phyloP scores from a whole-genome alignment of 1,139 yeast species.

The Yamadazyma triangularis region DNA sequence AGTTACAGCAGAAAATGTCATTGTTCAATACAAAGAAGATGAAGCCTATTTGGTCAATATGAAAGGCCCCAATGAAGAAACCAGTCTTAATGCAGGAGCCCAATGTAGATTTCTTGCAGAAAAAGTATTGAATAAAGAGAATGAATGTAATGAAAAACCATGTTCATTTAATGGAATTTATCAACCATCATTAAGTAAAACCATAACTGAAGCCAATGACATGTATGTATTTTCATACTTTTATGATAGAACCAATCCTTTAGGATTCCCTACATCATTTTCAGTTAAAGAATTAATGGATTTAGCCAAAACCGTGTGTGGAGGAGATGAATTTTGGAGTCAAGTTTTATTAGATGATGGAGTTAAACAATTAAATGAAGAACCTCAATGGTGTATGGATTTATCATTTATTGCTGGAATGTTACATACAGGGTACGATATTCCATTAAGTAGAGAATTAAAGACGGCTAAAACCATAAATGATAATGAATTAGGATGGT shows the following conservation, averaged over 20 bases:
- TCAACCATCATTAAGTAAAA: slow-evolving; percentile 81
- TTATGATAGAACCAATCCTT: slow-evolving; percentile 88
- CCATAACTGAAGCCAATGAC: slow-evolving; percentile 68
- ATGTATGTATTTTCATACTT: slow-evolving; percentile 89
- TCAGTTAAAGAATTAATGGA: slow-evolving; percentile 80
- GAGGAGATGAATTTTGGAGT: slow-evolving; percentile 73
- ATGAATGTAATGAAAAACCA: slow-evolving; percentile 66
- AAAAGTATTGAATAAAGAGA: slow-evolving; percentile 74
- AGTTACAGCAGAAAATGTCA: slow-evolving; percentile 46
- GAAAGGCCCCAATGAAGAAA: slow-evolving; percentile 54
- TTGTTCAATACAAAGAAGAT: slow-evolving; percentile 48
- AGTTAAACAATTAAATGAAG: slow-evolving; percentile 57
- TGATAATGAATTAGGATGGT: slow-evolving; percentile 94
- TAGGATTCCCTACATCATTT: slow-evolving; percentile 91
- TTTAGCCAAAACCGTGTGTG: slow-evolving; percentile 78
- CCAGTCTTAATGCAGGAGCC: slow-evolving; percentile 30
- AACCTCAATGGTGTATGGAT: slow-evolving; percentile 94
- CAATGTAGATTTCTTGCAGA: slow-evolving; percentile 89
- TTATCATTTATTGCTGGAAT: slow-evolving; percentile 84
- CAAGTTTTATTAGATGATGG: slow-evolving; percentile 61
- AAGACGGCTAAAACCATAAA: slow-evolving; percentile 87
- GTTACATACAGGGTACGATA: slow-evolving; percentile 92
- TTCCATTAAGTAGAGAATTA: slow-evolving; percentile 84
- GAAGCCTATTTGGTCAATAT: slow-evolving; percentile 61
- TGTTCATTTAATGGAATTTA: slow-evolving; percentile 97